Evolutionary conservation across 768 basidiomycete genomes (phyloP), one percentile per base, ranked within the genome.

Genomic region (Nidula microcarpa): DNA sequence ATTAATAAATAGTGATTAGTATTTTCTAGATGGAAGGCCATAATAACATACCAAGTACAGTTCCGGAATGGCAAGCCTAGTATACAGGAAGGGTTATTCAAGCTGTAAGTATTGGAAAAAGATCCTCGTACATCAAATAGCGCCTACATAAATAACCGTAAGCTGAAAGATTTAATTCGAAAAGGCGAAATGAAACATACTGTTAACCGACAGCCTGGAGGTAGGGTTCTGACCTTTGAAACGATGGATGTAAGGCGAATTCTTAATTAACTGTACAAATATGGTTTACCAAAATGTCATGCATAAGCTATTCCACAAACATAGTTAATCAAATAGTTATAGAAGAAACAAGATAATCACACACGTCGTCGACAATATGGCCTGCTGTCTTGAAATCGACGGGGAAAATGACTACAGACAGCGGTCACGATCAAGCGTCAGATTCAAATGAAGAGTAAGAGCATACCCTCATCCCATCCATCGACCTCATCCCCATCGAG

Each of bases 311-410:
- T 34, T 47, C 23, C 23, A 17, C 17, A 36, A 37, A 6, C 33
- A 36, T 6, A 10, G 34, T 34, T 34, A 11, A 46, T 50, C 36
- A 51, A 33, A 51, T 16, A 18, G 23, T 23, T 13, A 16, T 16
- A 41, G 37, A 39, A 52, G 17, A 33, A 49, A 46, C 36, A 33
- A 16, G 10, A 34, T 17, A n/a, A 43, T 8, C 5, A 67, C 75
- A 9, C 49, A 80, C 81, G 64, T 82, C 80, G 60, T 82, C 96
- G 14, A 93, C 70, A 51, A 99, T 94, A 51, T 88, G 78, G 0
- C 93, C 91, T 0, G 74, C 73, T 41, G 73, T 68, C 72, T 90
- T 80, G 74, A 85, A 91, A 68, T 99, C 96, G 16, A 94, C 65
- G 0, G 96, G 97, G 64, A 85, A 98, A 59, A 98, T 95, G 23